phyloP scores from a whole-genome alignment of 345 rosid species.

The Aquilaria yunnanensis region DNA sequence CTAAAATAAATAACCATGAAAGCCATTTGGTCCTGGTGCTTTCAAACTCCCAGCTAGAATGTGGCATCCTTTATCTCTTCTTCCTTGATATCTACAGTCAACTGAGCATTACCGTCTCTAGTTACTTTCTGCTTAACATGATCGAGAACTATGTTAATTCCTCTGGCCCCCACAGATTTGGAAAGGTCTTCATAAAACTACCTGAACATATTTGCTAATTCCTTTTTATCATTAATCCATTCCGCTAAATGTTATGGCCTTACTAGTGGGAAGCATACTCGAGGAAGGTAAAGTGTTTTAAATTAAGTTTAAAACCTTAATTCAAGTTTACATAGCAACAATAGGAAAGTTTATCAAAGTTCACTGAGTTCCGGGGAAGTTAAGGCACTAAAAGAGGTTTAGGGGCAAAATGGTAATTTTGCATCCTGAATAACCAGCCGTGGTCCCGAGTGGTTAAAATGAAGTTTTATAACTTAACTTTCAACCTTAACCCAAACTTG shows the following conservation, averaged over 20 bases:
- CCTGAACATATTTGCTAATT: neutral
- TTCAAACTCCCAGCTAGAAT: neutral
- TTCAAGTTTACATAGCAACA: no score
- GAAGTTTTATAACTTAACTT: no score
- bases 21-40: neutral
- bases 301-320: no score
- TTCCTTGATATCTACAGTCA: neutral
- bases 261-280: no score
- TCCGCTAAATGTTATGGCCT: neutral
- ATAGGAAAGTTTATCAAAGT: no score
- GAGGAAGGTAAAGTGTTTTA: no score
- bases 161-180: neutral
- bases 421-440: no score
- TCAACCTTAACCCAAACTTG: no score
- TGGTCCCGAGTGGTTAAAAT: no score
- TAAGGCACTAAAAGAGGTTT: no score
- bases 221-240: neutral
- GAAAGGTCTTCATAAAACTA: neutral
- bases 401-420: no score
- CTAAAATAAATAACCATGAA: neutral
- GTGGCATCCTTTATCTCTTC: neutral
- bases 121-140: neutral
- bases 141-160: neutral
- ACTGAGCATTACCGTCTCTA: neutral
- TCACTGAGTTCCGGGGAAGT: no score